Base-by-base conservation (phyloP, 1,139 yeast species). In the Wickerhamomyces sp. region DNA sequence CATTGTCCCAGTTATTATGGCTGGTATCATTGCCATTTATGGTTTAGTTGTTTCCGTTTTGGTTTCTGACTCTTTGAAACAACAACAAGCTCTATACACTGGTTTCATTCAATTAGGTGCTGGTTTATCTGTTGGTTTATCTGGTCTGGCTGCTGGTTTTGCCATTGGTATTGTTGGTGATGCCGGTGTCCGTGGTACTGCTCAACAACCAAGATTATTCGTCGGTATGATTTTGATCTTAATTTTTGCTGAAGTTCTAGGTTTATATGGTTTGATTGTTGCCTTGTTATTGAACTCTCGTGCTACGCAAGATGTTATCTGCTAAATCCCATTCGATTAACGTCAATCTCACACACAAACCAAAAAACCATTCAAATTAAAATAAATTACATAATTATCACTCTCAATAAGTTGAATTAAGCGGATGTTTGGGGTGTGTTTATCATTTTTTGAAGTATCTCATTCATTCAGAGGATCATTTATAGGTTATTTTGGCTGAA, bases 81-180 rank as follows among this genome's bases (percentile, higher is more conserved):
- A 88, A 71, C 78, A 80, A 60, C 96, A 93, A 72, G 95, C 98
- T 47, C 76, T 93, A 59, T 93, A 88, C 76, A 88, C 96, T 53
- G 99, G 99, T 53, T 93, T 94, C 76, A 89, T 93, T 72, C 99
- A 93, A 73, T 78, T 94, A 63, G 99, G 97, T 69, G 96, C 98
- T 50, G 99, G 99, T 67, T 79, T 93, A 63, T 87, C 96, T 50
- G 99, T 94, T 57, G 99, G 99, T 53, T 78, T 94, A 60, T 85
- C 98, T 53, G 95, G 98, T 66, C 78, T 93, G 67, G 96, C 98
- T 59, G 96, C 98, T 44, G 99, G 99, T 52, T 93, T 89, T 66
- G 95, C 98, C 61, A 93, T 93, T 71, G 99, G 99, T 64, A 88
- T 93, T 56, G 98, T 93, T 53, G 99, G 99, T 63, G 99, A 93